These are phyloP conservation scores for Coniochaeta ligniaria DNA, from an alignment of 2,329 filamentous ascomycete species.

Conservation along the genomic window DNA sequence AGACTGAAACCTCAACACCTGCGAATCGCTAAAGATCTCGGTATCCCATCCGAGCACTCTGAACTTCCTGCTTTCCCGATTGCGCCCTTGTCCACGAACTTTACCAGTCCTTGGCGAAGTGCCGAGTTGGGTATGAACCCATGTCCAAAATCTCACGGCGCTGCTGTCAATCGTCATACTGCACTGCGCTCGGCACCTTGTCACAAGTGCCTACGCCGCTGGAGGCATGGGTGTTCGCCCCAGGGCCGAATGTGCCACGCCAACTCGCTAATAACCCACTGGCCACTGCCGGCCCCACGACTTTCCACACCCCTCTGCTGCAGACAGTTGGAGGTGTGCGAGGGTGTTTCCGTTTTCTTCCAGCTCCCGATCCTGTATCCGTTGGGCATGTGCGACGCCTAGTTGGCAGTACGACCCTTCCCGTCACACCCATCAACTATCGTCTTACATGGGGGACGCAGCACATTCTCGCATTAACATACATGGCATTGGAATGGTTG, in stretches of 20 bases:
- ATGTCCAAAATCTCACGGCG: not conserved
- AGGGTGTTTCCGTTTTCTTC: slow-evolving; percentile 7
- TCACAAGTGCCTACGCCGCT: not conserved
- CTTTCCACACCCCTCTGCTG: not conserved
- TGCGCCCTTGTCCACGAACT: not conserved
- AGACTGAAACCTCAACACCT: not conserved
- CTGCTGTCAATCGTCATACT: not conserved
- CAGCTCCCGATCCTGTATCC: slow-evolving; percentile 31
- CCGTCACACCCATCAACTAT: slow-evolving; percentile 21
- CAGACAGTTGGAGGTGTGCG: slow-evolving; percentile 17
- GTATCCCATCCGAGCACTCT: not conserved
- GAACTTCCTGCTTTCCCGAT: not conserved
- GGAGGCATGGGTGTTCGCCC: slow-evolving; percentile 27
- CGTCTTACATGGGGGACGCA: slow-evolving; percentile 24
- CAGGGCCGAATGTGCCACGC: slow-evolving; percentile 27
- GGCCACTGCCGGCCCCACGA: slow-evolving; percentile 12
- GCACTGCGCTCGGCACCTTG: not conserved
- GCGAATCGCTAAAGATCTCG: not conserved
- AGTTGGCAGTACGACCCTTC: slow-evolving; percentile 36
- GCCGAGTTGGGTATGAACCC: not conserved
- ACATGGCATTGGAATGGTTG: slow-evolving; percentile 13
- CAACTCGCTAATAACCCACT: slow-evolving; percentile 20
- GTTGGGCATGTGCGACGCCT: slow-evolving; percentile 34
- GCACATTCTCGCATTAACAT: slow-evolving; percentile 16
- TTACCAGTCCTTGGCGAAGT: not conserved